Evolutionary conservation across 108 stramenopile species (phyloP).

Genomic region (Poteriospumella lacustris): DNA sequence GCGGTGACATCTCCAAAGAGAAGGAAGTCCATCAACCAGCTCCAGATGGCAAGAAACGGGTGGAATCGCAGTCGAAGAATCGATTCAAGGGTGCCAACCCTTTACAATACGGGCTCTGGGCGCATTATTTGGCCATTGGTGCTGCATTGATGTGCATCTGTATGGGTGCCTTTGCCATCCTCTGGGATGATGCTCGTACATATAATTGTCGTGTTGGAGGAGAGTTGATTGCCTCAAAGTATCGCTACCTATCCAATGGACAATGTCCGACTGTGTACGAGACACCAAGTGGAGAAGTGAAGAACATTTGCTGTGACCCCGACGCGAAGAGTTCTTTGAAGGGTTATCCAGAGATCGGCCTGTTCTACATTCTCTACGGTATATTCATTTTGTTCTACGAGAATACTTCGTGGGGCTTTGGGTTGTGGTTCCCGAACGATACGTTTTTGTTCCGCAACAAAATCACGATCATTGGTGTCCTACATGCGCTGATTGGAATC

Average conservation of each 20-base stretch:
- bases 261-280: background rate
- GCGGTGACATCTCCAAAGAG: too few species aligned
- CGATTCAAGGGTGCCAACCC: constrained; percentile 11
- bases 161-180: constrained; percentile 21
- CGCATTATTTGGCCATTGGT: constrained; percentile 35
- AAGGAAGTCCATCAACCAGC: too few species aligned
- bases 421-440: constrained; percentile 33
- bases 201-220: constrained; percentile 28
- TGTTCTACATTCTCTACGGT: constrained; percentile 5
- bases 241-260: background rate
- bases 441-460: background rate
- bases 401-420: background rate
- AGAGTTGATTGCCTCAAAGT: background rate
- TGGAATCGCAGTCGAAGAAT: too few species aligned
- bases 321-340: background rate
- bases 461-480: constrained; percentile 21
- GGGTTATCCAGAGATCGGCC: background rate
- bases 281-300: background rate
- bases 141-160: background rate
- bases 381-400: background rate
- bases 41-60: too few species aligned
- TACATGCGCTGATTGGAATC: constrained; percentile 27
- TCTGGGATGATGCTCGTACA: constrained; percentile 1
- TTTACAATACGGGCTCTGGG: constrained; percentile 36
- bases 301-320: constrained; percentile 28